A percentile compares a stretch with the other conserved stretches of the same genome.
These are phyloP conservation scores for Lasiodiplodia gonubiensis DNA, from an alignment of 2,329 filamentous ascomycete genomes.

Conservation along the genomic window DNA sequence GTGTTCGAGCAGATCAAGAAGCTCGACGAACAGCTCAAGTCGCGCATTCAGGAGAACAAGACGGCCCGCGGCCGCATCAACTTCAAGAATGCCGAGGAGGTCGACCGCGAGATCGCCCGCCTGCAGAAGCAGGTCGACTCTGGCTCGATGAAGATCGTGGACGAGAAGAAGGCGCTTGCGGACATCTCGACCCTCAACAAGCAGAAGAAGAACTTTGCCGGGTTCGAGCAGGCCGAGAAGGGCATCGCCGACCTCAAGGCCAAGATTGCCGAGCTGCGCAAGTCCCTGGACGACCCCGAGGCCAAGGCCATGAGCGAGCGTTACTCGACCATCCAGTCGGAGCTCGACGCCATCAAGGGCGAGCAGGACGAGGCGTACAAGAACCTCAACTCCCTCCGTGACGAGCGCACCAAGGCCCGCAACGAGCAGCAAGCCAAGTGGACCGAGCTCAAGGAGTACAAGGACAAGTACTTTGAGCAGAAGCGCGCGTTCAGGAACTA, in stretches of 20 bases:
- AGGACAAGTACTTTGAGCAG: slow-evolving; percentile 84
- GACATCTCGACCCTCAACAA: slow-evolving; percentile 86
- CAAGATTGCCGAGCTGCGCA: slow-evolving; percentile 87
- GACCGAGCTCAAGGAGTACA: slow-evolving; percentile 79
- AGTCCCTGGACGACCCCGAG: slow-evolving; percentile 89
- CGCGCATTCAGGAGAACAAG: slow-evolving; percentile 86
- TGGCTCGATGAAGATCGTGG: slow-evolving; percentile 92
- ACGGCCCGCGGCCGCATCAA: slow-evolving; percentile 76
- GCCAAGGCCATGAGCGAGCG: slow-evolving; percentile 84
- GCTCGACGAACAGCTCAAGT: slow-evolving; percentile 86
- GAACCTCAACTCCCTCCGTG: slow-evolving; percentile 80
- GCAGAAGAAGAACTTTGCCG: slow-evolving; percentile 87
- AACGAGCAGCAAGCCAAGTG: slow-evolving; percentile 88
- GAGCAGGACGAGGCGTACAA: slow-evolving; percentile 93
- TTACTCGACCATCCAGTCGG: slow-evolving; percentile 83
- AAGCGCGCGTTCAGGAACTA: slow-evolving; percentile 83
- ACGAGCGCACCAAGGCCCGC: slow-evolving; percentile 84
- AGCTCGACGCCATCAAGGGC: slow-evolving; percentile 87
- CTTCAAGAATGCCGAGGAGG: slow-evolving; percentile 86
- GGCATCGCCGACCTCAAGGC: slow-evolving; percentile 84
- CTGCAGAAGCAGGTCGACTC: slow-evolving; percentile 86
- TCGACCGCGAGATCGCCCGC: slow-evolving; percentile 80
- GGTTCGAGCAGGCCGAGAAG: slow-evolving; percentile 85
- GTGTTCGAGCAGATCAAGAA: slow-evolving; percentile 91
- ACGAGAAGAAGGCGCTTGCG: slow-evolving; percentile 90